Evolutionary conservation across 2,329 filamentous ascomycete species (phyloP).

Genomic region (Hypoxylon sp.): DNA sequence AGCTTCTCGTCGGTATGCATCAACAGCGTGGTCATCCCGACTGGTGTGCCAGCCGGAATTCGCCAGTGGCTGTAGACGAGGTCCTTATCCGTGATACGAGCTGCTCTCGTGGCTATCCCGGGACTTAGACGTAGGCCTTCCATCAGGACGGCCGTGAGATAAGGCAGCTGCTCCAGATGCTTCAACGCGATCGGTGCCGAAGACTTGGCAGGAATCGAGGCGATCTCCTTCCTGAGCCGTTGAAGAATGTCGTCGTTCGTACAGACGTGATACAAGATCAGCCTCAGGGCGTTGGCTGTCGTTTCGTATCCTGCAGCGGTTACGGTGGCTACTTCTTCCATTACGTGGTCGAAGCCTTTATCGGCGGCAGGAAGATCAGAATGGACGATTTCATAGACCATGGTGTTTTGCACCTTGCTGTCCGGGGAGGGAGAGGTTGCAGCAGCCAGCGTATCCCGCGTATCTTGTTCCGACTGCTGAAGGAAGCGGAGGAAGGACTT

Average conservation of each 20-base stretch:
- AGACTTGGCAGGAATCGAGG: slow-evolving; percentile 2
- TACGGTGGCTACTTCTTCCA: slow-evolving; percentile 25
- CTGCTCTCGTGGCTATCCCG: slow-evolving; percentile 50
- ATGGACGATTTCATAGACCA: slow-evolving; percentile 34
- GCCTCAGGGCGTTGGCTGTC: slow-evolving; percentile 21
- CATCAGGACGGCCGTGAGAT: slow-evolving; percentile 55
- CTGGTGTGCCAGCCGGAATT: slow-evolving; percentile 42
- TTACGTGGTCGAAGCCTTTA: slow-evolving; percentile 25
- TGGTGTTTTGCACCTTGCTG: slow-evolving; percentile 17
- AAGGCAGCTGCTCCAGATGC: slow-evolving; percentile 43
- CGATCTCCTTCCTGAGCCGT: slow-evolving; percentile 24
- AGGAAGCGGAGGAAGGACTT: slow-evolving; percentile 23
- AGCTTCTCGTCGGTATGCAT: slow-evolving; percentile 38
- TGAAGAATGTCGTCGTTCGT: slow-evolving; percentile 26
- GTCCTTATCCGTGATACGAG: slow-evolving; percentile 49
- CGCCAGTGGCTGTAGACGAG: slow-evolving; percentile 36
- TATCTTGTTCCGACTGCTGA: slow-evolving; percentile 20
- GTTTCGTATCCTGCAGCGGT: slow-evolving; percentile 33
- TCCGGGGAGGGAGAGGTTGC: too few relatives aligned
- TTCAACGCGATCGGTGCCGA: too few relatives aligned
- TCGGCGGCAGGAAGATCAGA: slow-evolving; percentile 30
- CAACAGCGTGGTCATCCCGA: slow-evolving; percentile 41
- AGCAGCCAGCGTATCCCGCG: too few relatives aligned
- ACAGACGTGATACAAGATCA: slow-evolving; percentile 32
- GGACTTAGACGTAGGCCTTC: slow-evolving; percentile 57